Evolutionary conservation across 192 early-diverging fungal species (phyloP).

Genomic region (Backusella liffmaniae): DNA sequence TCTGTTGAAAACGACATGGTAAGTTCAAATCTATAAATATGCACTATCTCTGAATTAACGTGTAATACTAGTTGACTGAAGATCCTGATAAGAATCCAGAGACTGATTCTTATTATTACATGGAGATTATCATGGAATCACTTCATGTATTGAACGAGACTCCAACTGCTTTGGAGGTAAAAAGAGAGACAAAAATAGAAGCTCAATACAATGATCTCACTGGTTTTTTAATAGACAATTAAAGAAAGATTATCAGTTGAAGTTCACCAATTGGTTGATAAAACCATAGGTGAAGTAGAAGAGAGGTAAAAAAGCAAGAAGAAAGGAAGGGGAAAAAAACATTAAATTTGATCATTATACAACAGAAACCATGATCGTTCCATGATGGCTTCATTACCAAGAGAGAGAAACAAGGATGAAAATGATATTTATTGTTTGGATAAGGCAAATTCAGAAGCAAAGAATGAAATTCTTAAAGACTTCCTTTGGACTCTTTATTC

Average conservation of each 20-base stretch:
- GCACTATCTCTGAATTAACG: too few relatives aligned
- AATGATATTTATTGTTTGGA: slow-evolving; percentile 50
- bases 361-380: neutral
- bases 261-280: slow-evolving; percentile 69
- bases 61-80: slow-evolving; percentile 47
- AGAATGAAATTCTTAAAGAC: slow-evolving; percentile 73
- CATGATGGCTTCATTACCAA: neutral
- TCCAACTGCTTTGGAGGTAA: slow-evolving; percentile 49
- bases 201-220: slow-evolving; percentile 6
- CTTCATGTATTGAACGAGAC: slow-evolving; percentile 57
- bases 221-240: slow-evolving; percentile 51
- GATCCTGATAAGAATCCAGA: slow-evolving; percentile 68
- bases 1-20: slow-evolving; percentile 50
- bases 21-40: neutral
- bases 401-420: slow-evolving; percentile 14
- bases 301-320: slow-evolving; percentile 50
- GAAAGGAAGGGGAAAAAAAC: too few relatives aligned
- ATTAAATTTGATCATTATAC: too few relatives aligned
- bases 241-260: slow-evolving; percentile 69
- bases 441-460: slow-evolving; percentile 48
- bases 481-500: slow-evolving; percentile 76
- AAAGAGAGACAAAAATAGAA: neutral
- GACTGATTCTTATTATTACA: slow-evolving; percentile 72
- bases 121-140: slow-evolving; percentile 76
- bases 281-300: slow-evolving; percentile 71